phyloP scores from a whole-genome alignment of 306 rosid species.

The Hippophae rhamnoides region DNA sequence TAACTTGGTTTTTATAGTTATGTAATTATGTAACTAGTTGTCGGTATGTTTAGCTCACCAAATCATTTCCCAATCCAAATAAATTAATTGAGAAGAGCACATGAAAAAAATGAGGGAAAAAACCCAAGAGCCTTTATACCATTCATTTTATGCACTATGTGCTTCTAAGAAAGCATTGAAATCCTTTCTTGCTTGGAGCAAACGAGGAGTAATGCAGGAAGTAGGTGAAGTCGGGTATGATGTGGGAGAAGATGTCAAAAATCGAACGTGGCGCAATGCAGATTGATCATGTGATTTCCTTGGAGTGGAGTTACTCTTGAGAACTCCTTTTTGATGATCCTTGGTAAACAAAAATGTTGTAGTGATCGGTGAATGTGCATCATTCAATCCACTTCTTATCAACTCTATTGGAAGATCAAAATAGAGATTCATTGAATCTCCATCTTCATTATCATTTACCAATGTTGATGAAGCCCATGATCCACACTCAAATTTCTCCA shows the following conservation, averaged over 20 bases:
- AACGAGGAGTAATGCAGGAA: slow-evolving; percentile 53
- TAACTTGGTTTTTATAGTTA: no score
- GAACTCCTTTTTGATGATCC: slow-evolving; percentile 40
- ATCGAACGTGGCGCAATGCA: slow-evolving; percentile 51
- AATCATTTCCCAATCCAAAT: no score
- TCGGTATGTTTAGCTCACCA: no score
- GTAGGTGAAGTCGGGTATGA: slow-evolving; percentile 57
- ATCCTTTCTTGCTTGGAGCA: slow-evolving; percentile 62
- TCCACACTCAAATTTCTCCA: slow-evolving; percentile 89
- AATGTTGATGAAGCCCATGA: slow-evolving; percentile 79
- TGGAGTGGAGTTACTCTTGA: slow-evolving; percentile 38
- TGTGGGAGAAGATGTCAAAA: slow-evolving; percentile 40
- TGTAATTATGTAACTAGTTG: no score
- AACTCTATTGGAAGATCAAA: slow-evolving; percentile 78
- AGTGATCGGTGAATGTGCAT: slow-evolving; percentile 39
- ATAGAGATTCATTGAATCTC: slow-evolving; percentile 36
- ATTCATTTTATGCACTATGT: slow-evolving; percentile 35
- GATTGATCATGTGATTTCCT: slow-evolving; percentile 39
- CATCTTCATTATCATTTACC: slow-evolving; percentile 30
- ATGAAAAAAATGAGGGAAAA: no score
- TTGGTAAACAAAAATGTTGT: slow-evolving; percentile 43
- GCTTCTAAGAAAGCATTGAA: slow-evolving; percentile 70
- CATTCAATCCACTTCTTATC: slow-evolving; percentile 35
- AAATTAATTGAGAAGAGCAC: no score
- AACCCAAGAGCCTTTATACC: no score